phyloP scores from a whole-genome alignment of 192 early-diverging fungal genomes.

The Helicostylum pulchrum region DNA sequence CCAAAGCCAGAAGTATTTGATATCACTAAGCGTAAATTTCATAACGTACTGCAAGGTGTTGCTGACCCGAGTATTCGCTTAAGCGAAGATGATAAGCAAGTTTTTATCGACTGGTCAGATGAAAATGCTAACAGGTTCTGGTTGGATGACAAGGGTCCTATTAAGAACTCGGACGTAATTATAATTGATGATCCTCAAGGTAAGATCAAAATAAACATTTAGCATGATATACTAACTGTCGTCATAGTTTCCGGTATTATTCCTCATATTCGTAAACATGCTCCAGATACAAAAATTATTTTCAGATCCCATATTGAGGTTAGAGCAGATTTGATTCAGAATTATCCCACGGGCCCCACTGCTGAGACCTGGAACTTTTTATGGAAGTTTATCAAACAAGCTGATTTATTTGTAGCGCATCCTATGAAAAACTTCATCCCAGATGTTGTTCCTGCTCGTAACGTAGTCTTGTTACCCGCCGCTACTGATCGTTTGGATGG shows the following conservation, averaged over 20 bases:
- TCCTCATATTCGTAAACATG: constrained; percentile 68
- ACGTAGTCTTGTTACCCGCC: constrained; percentile 69
- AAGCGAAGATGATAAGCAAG: constrained; percentile 65
- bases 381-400: constrained; percentile 68
- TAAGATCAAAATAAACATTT: constrained; percentile 8
- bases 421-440: constrained; percentile 76
- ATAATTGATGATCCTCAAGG: constrained; percentile 85
- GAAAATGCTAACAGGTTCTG: constrained; percentile 75
- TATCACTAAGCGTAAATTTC: constrained; percentile 86
- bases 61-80: constrained; percentile 41
- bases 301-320: constrained; percentile 87
- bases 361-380: constrained; percentile 75
- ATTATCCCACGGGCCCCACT: constrained; percentile 58
- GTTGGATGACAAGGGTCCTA: constrained; percentile 62
- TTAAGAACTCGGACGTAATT: constrained; percentile 72
- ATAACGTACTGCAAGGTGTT: constrained; percentile 86
- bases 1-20: constrained; percentile 84
- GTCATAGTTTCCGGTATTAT: constrained; percentile 68
- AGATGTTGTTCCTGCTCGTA: constrained; percentile 59
- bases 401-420: constrained; percentile 78
- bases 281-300: constrained; percentile 66
- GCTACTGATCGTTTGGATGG: constrained; percentile 79
- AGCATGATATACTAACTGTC: neutral
- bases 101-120: constrained; percentile 59
- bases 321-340: constrained; percentile 64